Evolutionary conservation across 257 asterid species (phyloP), one percentile per base, ranked within the genome.

Genomic region (Paulownia fortunei): DNA sequence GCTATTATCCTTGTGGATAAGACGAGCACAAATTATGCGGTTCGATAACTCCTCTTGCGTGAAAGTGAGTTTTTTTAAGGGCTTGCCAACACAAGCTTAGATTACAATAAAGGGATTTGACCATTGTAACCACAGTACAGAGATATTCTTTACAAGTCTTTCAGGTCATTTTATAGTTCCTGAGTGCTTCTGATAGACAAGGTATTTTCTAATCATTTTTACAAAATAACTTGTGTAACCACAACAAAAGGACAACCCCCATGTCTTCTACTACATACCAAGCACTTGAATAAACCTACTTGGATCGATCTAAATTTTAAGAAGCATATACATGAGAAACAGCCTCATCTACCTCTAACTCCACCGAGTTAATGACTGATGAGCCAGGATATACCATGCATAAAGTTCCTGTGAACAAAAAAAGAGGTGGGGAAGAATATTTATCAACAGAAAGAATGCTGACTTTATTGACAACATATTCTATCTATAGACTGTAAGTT

Each of bases 301-400:
- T 42, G 67, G 9, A 26, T 51, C 47, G 37, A 54, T 77, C 60
- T 54, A 79, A 42, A 70, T 4, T 67, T 10, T 19, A 26, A n/a
- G 73, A 58, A 69, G 32, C 76, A 64, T 60, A 55, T 47, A n/a
- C 11, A 60, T 11, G 55, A 81, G 76, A 66, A 55, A 59, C 52
- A 55, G 62, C 56, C 30, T 30, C 49, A 36, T 81, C 59, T 86
- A 91, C 97, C 94, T 91, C 84, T 79, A 91, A 82, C 49, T 89
- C 85, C 84, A 88, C 93, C 2, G 83, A 78, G 60, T 83, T 89
- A 60, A 76, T 79, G 60, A 86, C 78, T 34, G 88, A 63, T 61
- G 87, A 81, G 74, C 86, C 87, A 34, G 84, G 82, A 77, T 73
- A 76, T 41, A 91, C 80, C 89, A 82, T 76, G 84, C 86, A 89